phyloP scores from a whole-genome alignment of 176 grass and related monocot genomes.

The Neostapfia colusana region DNA sequence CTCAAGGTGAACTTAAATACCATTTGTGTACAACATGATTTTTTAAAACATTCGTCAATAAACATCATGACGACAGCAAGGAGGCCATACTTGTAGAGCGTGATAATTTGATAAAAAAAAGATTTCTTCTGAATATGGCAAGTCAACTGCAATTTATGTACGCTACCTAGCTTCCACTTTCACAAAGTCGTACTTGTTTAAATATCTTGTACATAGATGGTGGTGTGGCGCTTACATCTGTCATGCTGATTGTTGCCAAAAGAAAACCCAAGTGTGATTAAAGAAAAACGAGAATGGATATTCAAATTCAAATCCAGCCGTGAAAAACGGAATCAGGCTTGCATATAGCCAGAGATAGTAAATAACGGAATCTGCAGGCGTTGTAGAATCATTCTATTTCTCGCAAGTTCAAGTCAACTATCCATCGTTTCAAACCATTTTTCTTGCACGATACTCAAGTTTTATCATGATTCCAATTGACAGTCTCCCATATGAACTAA shows the following conservation, averaged over 20 bases:
- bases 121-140: neutral
- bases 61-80: neutral
- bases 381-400: neutral
- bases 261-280: neutral
- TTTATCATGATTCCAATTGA: neutral
- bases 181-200: neutral
- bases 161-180: neutral
- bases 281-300: neutral
- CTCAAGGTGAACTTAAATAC: neutral
- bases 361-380: neutral
- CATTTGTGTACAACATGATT: neutral
- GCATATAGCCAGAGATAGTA: neutral
- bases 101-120: neutral
- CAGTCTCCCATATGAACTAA: neutral
- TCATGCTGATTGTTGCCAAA: neutral
- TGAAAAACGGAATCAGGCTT: neutral
- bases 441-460: neutral
- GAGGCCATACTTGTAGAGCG: neutral
- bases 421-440: neutral
- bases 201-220: neutral
- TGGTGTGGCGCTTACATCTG: neutral
- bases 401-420: neutral
- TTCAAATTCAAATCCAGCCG: neutral
- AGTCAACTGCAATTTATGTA: neutral
- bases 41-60: neutral